Evolutionary conservation across 495 filamentous ascomycete species (phyloP), one percentile per base, ranked within the genome.

Genomic region (Podospora australis): DNA sequence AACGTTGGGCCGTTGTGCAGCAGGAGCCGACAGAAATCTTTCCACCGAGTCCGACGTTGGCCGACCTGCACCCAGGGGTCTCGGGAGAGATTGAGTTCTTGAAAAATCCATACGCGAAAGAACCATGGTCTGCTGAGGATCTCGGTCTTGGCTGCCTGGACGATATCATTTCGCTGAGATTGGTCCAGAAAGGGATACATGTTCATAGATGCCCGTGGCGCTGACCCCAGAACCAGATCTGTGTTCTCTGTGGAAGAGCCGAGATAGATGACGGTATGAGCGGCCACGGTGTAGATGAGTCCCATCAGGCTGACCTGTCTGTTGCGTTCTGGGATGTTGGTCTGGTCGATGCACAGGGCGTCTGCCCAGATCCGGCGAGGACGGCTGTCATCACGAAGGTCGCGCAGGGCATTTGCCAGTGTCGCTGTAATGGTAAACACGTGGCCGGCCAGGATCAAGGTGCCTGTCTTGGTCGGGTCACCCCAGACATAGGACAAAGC

Each of bases 401-500:
- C 46, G 8, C 34, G 32, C 34, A 48, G 34, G 7, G 46, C 46
- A 28, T 14, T 16, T 10, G 21, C 11, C 16, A 48, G 46, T 2
- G 46, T 32, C 4, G 46, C 46, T 1, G 46, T 48, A 22, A 48
- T 39, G 3, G 21, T 28, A 6, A 48, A 24, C 8, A 3, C 16
- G 10, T 48, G 30, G 3, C 22, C 45, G 17, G 24, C 30, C 7
- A 38, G 30, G 14, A 25, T 20, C 17, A 48, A 22, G n/a, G 24
- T 19, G 7, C 46, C 24, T 3, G 24, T 29, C 17, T 26, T 32
- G 4, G 34, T 19, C n/a, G 46, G 34, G 22, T 48, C 46, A 11
- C 46, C 46, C 46, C 46, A 48, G 9, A 48, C 46, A 23, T 48
- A 48, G 21, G 46, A 48, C 26, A 48, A 35, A 6, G 46, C 46